Evolutionary conservation across 2,329 filamentous ascomycete species (phyloP), one percentile per base, ranked within the genome.

Genomic region (Penicillium sp.): DNA sequence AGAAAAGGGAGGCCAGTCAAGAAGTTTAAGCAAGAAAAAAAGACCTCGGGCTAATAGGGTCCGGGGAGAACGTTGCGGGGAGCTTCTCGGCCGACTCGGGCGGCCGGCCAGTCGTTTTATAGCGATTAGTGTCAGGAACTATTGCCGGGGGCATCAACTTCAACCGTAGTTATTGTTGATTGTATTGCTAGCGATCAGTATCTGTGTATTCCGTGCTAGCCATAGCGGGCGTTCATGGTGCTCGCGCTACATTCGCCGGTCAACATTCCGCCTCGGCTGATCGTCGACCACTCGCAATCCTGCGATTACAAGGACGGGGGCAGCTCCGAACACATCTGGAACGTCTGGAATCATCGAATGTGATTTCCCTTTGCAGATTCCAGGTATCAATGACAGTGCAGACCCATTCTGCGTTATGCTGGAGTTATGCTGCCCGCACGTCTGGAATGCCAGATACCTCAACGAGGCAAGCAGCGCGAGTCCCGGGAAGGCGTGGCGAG

Each of bases 41-140:
- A 31, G 20, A 48, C 52, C 60, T 66, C 63, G 63, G 63, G 56
- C 33, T 57, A 65, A 62, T 56, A 35, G 50, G 46, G 57, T 63
- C 60, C 59, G 59, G 61, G 59, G 61, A 47, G 52, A 46, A 50
- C 54, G 31, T 55, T 63, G 60, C 57, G 58, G 60, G 55, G 59
- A 56, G 51, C 45, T 50, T 62, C 60, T 62, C 60, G 60, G 58
- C 60, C 60, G 60, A 62, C 51, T 62, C 52, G 51, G 48, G 48
- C 16, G 42, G 35, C 10, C 20, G 10, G 18, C 35, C 16, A 20
- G n/a, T 36, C 33, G 11, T 7, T 36, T 7, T 11, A 16, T 5
- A 16, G 9, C 16, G 33, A 36, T 36, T 18, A 18, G 33, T 8
- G 13, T 16, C 14, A 14, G 5, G 3, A 8, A 7, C 9, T 35